A percentile compares a stretch with the other conserved stretches of the same genome.
Evolutionary conservation across 805 yeast genomes (phyloP).

Genomic region (Starmerella vitae): DNA sequence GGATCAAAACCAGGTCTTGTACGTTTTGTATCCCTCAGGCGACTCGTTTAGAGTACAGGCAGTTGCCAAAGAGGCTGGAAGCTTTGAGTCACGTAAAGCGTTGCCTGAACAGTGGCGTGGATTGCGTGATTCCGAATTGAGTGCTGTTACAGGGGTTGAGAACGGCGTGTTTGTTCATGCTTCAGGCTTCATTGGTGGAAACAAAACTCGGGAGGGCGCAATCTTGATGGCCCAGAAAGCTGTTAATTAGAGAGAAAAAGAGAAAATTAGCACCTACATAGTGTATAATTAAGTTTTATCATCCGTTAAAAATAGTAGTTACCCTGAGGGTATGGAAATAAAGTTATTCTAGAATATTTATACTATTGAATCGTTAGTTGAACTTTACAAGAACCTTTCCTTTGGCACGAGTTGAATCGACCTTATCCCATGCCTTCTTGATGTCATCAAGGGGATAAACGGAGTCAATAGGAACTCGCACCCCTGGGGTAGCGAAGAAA

Average conservation of each 20-base stretch:
- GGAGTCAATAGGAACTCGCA: constrained; percentile 42
- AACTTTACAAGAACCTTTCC: constrained; percentile 52
- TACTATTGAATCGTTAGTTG: no score
- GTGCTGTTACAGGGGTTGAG: constrained; percentile 60
- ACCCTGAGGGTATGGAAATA: no score
- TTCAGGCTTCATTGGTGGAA: constrained; percentile 93
- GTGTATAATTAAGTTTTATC: not conserved
- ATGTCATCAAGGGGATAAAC: constrained; percentile 38
- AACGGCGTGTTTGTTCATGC: constrained; percentile 91
- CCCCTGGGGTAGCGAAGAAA: constrained; percentile 34
- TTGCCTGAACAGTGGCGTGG: constrained; percentile 92
- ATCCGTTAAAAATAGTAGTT: no score
- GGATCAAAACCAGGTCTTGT: constrained; percentile 33
- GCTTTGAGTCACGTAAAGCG: constrained; percentile 76
- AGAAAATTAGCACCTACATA: not conserved
- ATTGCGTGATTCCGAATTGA: constrained; percentile 73
- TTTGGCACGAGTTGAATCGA: constrained; percentile 38
- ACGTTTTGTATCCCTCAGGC: constrained; percentile 72
- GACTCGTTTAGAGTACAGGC: constrained; percentile 76
- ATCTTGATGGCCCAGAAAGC: constrained; percentile 51
- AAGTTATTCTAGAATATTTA: no score
- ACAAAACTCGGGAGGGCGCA: constrained; percentile 65
- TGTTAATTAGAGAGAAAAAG: constrained; percentile 15
- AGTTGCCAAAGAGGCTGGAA: constrained; percentile 63
- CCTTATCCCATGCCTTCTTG: constrained; percentile 37